Conservation (phyloP, 805 yeast genomes). For the Candida sphagnicola region DNA sequence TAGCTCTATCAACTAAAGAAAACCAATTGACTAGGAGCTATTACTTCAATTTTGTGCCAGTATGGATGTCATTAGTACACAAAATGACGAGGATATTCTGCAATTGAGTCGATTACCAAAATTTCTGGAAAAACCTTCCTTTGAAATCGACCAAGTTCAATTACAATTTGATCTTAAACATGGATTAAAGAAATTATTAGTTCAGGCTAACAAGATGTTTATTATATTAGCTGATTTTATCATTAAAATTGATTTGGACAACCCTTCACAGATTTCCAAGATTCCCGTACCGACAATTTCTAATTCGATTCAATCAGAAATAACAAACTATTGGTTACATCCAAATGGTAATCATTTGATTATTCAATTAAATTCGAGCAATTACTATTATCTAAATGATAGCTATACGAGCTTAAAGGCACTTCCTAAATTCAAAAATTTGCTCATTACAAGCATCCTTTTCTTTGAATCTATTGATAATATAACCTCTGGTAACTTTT, state of each 20-base stretch:
- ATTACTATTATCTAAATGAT: constrained; percentile 28
- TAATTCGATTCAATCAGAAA: constrained; percentile 8
- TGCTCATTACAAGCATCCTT: constrained; percentile 21
- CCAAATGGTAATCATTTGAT: constrained; percentile 34
- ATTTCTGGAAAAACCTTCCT: constrained; percentile 15
- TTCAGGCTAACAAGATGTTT: constrained; percentile 33
- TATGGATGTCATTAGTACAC: not conserved
- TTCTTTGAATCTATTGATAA: constrained; percentile 12
- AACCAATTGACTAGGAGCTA: too few relatives aligned
- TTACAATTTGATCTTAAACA: constrained; percentile 32
- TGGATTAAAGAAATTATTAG: constrained; percentile 21
- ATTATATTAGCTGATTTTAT: constrained; percentile 18
- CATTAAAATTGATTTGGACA: constrained; percentile 29
- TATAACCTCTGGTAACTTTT: constrained; percentile 24
- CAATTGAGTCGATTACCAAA: not conserved
- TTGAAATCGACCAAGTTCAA: constrained; percentile 34
- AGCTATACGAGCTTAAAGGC: constrained; percentile 28
- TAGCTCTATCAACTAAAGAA: too few relatives aligned
- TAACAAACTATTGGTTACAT: constrained; percentile 33
- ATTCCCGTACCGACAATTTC: constrained; percentile 16
- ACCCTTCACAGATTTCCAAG: constrained; percentile 29
- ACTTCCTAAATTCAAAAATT: constrained; percentile 27
- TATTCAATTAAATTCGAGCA: constrained; percentile 19
- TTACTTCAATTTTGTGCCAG: not conserved
- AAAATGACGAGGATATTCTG: not conserved